Conservation (phyloP, 2,329 filamentous ascomycete genomes). For the Blumeriella jaapii region DNA sequence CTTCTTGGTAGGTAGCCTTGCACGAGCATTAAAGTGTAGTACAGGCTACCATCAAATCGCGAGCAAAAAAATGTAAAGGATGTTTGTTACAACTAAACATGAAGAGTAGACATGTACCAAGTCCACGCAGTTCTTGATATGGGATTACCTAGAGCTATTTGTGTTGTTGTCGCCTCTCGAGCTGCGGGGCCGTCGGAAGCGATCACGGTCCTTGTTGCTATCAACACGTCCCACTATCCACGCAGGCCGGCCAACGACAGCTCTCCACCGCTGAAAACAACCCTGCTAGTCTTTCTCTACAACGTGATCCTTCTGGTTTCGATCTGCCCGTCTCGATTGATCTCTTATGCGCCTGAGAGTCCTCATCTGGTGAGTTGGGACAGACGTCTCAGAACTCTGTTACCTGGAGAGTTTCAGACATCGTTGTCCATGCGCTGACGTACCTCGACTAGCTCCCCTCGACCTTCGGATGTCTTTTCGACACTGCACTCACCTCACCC, state of each 20-base stretch:
- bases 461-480: conserved; percentile 19
- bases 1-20: too few relatives aligned
- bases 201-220: conserved; percentile 10
- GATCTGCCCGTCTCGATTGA: too few relatives aligned
- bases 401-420: conserved; percentile 14
- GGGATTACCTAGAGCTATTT: too few relatives aligned
- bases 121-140: too few relatives aligned
- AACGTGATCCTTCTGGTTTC: too few relatives aligned
- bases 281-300: too few relatives aligned
- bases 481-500: conserved; percentile 14
- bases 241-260: conserved; percentile 6
- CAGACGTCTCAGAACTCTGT: conserved; percentile 6
- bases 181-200: conserved; percentile 9
- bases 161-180: neutral
- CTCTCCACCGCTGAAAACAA: conserved; percentile 6
- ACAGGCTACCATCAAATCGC: too few relatives aligned
- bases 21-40: too few relatives aligned
- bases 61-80: too few relatives aligned
- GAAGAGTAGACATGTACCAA: too few relatives aligned
- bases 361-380: conserved; percentile 14
- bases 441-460: conserved; percentile 23
- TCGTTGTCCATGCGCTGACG: conserved; percentile 23
- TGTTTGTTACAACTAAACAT: too few relatives aligned
- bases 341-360: conserved; percentile 5
- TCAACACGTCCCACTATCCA: conserved; percentile 12